Conservation (phyloP, 768 basidiomycete genomes). For the Gymnopilus junonius region DNA sequence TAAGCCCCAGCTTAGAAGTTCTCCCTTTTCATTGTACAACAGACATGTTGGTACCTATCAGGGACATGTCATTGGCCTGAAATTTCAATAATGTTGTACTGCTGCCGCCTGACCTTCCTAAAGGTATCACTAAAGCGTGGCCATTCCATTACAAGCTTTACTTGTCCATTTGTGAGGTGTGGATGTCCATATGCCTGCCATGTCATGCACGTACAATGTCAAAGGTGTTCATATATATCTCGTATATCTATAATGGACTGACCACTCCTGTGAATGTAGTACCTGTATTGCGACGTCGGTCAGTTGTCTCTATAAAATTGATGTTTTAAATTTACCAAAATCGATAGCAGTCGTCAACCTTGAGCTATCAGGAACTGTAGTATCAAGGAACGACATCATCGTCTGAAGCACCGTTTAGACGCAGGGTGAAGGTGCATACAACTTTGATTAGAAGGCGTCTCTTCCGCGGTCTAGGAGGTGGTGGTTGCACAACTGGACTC, state of each 20-base stretch:
- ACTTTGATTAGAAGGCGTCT: no score
- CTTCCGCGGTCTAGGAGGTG: no score
- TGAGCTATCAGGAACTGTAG: no score
- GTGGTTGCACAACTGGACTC: background rate
- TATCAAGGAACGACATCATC: no score
- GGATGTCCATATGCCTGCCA: background rate
- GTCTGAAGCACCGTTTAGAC: no score
- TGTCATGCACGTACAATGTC: no score
- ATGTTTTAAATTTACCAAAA: background rate
- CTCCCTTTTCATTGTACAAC: background rate
- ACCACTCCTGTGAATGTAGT: slow-evolving; percentile 2
- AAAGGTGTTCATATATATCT: no score
- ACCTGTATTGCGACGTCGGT: no score
- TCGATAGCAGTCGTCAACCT: background rate
- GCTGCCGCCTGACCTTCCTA: background rate
- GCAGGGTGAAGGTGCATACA: no score
- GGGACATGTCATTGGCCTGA: background rate
- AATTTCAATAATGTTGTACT: background rate
- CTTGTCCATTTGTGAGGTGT: background rate
- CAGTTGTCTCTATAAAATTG: no score
- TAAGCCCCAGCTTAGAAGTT: background rate
- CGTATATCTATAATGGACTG: no score
- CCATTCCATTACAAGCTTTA: background rate
- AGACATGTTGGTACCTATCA: background rate
- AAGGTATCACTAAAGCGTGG: background rate